These are phyloP conservation scores for Ophiocytium majus DNA, from an alignment of 352 stramenopile species.

Conservation along the genomic window DNA sequence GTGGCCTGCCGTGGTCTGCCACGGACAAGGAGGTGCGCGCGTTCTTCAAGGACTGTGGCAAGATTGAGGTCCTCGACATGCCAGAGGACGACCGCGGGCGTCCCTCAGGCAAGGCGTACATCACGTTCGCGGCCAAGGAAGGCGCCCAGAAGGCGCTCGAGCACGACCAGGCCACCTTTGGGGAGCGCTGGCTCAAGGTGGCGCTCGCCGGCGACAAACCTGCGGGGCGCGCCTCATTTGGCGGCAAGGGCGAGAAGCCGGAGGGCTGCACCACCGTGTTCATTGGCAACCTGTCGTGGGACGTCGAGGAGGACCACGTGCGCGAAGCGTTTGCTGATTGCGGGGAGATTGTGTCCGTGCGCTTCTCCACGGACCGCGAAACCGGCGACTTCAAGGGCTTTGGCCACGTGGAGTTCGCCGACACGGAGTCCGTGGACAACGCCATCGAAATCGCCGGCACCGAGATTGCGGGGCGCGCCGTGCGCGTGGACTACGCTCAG, in stretches of 20 bases:
- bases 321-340: constrained; percentile 85
- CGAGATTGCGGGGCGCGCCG: constrained; percentile 82
- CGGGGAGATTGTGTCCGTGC: constrained; percentile 87
- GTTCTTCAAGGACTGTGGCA: constrained; percentile 88
- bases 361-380: constrained; percentile 92
- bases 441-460: constrained; percentile 83
- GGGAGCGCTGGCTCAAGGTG: constrained; percentile 93
- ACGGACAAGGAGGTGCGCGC: constrained; percentile 87
- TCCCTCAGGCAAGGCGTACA: constrained; percentile 87
- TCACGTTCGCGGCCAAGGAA: constrained; percentile 77
- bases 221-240: constrained; percentile 7
- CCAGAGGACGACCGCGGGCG: constrained; percentile 47
- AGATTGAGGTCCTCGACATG: constrained; percentile 54
- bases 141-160: constrained; percentile 73
- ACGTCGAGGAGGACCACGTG: constrained; percentile 85
- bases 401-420: constrained; percentile 92
- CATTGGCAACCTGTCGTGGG: constrained; percentile 93
- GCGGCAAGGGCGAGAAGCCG: constrained; percentile 80
- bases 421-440: constrained; percentile 86
- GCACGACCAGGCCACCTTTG: constrained; percentile 60
- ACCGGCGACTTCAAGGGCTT: constrained; percentile 95
- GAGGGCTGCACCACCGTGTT: constrained; percentile 89
- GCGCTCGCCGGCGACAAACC: constrained; percentile 38
- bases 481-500: constrained; percentile 72
- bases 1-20: constrained; percentile 88